Base-by-base conservation (phyloP, 305 asterid species). In the Fraxinus latifolia region DNA sequence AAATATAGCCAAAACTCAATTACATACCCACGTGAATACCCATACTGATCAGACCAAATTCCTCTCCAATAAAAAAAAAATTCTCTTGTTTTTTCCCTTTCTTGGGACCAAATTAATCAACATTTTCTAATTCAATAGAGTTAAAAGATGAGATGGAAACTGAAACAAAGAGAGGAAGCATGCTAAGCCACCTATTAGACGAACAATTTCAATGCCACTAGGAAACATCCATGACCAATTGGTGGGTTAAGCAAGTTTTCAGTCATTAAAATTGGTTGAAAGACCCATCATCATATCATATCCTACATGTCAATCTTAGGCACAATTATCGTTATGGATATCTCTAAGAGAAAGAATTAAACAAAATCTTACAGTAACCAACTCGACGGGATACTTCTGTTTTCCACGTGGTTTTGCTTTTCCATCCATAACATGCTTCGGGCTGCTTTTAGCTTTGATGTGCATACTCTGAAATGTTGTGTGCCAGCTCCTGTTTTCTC, bases 401-500 rank as follows among this genome's bases (percentile, higher is more conserved):
- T 87, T 87, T 80, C 85, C 85, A 68, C 82, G 58, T 50, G 87
- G 87, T 80, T 84, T 87, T 76, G 58, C 74, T 72, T 81, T 82
- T 50, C 86, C 87, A 86, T 53, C 83, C 62, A n/a, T 39, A 42
- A 65, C 85, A 80, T 82, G 87, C 89, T 85, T 90, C 14, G 88
- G 88, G 79, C 86, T 87, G 88, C 97, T 90, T 88, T 92, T 92
- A 19, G 96, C 97, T 89, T 92, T 93, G 60, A 91, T 85, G 68
- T 84, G 88, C 85, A 96, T 81, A 47, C 91, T 88, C 80, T 81
- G 88, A 86, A 96, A 96, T 34, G 96, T 92, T 84, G 94, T 88
- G 77, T 94, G 98, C 99, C 99, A 96, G 86, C 93, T 91, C 89
- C 88, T 89, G 84, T 94, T 95, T 89, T 96, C 97, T 87, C 95